Evolutionary conservation across 306 rosid genomes (phyloP).

Genomic region (Neltuma alba): DNA sequence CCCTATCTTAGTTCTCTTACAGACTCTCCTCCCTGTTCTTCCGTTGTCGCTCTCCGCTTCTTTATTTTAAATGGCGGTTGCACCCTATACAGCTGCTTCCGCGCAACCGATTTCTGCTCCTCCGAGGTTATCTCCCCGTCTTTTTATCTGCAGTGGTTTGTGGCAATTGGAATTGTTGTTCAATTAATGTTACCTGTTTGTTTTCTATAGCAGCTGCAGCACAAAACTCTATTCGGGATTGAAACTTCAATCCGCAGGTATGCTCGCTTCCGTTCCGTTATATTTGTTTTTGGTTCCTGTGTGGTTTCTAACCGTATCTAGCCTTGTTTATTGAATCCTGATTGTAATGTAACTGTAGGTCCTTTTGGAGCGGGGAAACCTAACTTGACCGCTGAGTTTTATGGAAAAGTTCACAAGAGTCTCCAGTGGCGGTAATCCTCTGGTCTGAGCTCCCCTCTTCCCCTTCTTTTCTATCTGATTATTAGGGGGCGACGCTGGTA

Average conservation of each 20-base stretch:
- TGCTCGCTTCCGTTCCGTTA: constrained; percentile 6
- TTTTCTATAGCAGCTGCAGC: constrained; percentile 45
- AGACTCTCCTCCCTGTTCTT: background rate
- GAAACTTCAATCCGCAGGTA: constrained; percentile 73
- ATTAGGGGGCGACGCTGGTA: background rate
- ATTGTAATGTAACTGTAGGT: constrained; percentile 41
- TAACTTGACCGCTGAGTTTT: constrained; percentile 70
- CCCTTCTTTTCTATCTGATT: background rate
- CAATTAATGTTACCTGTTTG: constrained; percentile 9
- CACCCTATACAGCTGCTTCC: constrained; percentile 51
- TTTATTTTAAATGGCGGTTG: constrained; percentile 54
- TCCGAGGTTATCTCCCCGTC: constrained; percentile 55
- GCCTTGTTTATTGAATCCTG: background rate
- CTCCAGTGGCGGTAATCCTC: constrained; percentile 62
- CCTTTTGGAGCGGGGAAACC: constrained; percentile 61
- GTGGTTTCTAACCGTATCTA: constrained; percentile 7
- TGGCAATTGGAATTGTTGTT: background rate
- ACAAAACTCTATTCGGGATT: constrained; percentile 76
- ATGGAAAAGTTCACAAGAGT: constrained; percentile 64
- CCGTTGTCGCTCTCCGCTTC: constrained; percentile 9
- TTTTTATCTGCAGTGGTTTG: background rate
- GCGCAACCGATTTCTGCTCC: constrained; percentile 50
- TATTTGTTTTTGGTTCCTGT: background rate
- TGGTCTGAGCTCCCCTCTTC: background rate
- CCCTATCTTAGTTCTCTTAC: background rate